Percentiles rank a stretch among this genome's conserved stretches.
These are phyloP conservation scores for Metroxylon sagu DNA, from an alignment of 176 grass and related monocot genomes.

Conservation along the genomic window DNA sequence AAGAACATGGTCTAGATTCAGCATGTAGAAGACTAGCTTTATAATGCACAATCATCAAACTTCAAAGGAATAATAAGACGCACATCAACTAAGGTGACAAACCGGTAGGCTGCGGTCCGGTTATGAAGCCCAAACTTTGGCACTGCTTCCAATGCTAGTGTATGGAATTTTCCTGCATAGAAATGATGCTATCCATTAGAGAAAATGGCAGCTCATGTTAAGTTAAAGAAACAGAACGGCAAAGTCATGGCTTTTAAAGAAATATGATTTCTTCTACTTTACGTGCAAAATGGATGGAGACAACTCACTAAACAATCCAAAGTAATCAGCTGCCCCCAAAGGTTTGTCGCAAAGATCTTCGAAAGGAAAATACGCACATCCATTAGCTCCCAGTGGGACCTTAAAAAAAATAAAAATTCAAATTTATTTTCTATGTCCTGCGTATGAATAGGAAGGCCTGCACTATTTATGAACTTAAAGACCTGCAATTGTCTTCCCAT, in stretches of 20 bases:
- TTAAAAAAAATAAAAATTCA: conserved; percentile 6
- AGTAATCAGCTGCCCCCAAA: conserved; percentile 92
- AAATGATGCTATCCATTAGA: background rate
- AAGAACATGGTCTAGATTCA: too few relatives aligned
- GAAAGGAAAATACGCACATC: conserved; percentile 84
- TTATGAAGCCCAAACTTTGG: conserved; percentile 78
- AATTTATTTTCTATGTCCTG: too few relatives aligned
- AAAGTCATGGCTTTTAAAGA: too few relatives aligned
- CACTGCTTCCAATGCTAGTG: conserved; percentile 65
- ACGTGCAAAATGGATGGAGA: conserved; percentile 9
- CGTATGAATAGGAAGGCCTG: too few relatives aligned
- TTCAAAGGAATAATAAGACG: conserved; percentile 8
- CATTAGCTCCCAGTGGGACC: conserved; percentile 77
- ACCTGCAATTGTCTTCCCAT: conserved; percentile 94
- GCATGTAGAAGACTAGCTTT: too few relatives aligned
- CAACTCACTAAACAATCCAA: conserved; percentile 81
- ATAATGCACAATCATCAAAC: too few relatives aligned
- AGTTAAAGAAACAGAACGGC: too few relatives aligned
- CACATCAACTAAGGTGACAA: conserved; percentile 92
- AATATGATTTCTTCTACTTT: background rate
- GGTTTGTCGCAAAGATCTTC: conserved; percentile 91
- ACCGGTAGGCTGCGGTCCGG: conserved; percentile 81
- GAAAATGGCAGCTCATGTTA: background rate
- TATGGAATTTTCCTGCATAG: conserved; percentile 81
- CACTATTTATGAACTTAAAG: conserved; percentile 1